These are phyloP conservation scores for Suhomyces vadensis DNA, from an alignment of 805 yeast species.

Conservation along the genomic window DNA sequence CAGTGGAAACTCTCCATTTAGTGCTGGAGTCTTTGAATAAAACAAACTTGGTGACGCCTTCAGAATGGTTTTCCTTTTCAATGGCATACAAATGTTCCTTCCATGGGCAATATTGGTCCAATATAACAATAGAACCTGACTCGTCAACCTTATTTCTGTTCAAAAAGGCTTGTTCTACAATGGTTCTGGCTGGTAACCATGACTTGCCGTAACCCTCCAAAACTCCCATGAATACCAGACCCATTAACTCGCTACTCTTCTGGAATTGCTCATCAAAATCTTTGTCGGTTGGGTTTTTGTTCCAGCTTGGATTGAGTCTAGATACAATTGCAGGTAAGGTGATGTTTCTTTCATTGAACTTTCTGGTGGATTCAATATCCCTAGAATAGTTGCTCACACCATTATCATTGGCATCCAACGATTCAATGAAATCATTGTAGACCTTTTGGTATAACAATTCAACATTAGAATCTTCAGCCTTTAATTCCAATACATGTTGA, in stretches of 20 bases:
- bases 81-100: conserved; percentile 82
- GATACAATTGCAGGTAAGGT: conserved; percentile 77
- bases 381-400: conserved; percentile 74
- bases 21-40: conserved; percentile 73
- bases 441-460: conserved; percentile 70
- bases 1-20: conserved; percentile 88
- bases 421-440: conserved; percentile 86
- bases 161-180: conserved; percentile 71
- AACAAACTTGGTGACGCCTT: conserved; percentile 68
- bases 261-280: conserved; percentile 66
- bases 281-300: conserved; percentile 62
- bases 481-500: conserved; percentile 48
- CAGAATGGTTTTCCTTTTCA: conserved; percentile 59
- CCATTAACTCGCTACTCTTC: conserved; percentile 80
- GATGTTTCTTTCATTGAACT: conserved; percentile 71
- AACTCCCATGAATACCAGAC: conserved; percentile 67
- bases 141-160: conserved; percentile 59
- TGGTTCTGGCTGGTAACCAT: conserved; percentile 86
- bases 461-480: conserved; percentile 41
- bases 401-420: conserved; percentile 94
- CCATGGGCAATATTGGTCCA: conserved; percentile 89
- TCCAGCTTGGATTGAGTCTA: conserved; percentile 85
- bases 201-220: conserved; percentile 74
- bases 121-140: conserved; percentile 71
- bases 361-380: conserved; percentile 53